Conservation (phyloP, 192 early-diverging fungal genomes). For the Coemansia sp. region DNA sequence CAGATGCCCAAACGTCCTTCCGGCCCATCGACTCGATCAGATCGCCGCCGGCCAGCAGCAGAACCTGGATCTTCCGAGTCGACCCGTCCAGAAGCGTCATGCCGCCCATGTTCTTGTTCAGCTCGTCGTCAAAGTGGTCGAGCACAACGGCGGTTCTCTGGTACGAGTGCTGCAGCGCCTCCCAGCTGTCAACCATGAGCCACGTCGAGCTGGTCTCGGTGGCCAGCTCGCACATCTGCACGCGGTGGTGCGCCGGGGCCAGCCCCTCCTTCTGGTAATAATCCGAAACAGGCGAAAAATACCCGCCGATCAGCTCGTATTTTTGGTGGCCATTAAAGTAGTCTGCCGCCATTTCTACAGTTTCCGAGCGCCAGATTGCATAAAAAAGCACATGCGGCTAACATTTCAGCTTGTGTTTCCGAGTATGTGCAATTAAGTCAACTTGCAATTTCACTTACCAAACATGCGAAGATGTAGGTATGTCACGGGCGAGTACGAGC, state of each 20-base stretch:
- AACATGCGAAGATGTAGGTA: constrained; percentile 98
- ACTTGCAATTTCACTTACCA: too few species aligned
- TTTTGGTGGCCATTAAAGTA: constrained; percentile 63
- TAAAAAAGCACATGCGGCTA: not conserved
- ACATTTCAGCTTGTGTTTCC: not conserved
- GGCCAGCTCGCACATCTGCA: constrained; percentile 90
- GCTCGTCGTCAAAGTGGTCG: constrained; percentile 90
- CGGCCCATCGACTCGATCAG: constrained; percentile 94
- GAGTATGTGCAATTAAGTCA: too few species aligned
- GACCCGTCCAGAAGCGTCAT: constrained; percentile 55
- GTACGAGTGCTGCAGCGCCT: constrained; percentile 75
- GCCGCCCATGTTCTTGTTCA: constrained; percentile 75
- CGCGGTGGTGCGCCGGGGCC: constrained; percentile 80
- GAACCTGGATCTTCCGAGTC: constrained; percentile 66
- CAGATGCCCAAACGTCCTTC: constrained; percentile 82
- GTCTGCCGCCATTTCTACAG: constrained; percentile 88
- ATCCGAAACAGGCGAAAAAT: constrained; percentile 96
- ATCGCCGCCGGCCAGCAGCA: constrained; percentile 95
- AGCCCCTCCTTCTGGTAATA: constrained; percentile 92
- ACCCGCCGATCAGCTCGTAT: constrained; percentile 91
- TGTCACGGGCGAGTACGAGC: constrained; percentile 96
- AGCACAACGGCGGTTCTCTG: constrained; percentile 85
- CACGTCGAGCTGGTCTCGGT: constrained; percentile 80
- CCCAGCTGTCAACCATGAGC: constrained; percentile 98
- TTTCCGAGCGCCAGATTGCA: not conserved